These are phyloP conservation scores for Bipolaris bicolor DNA, from an alignment of 2,329 filamentous ascomycete species.

Conservation along the genomic window DNA sequence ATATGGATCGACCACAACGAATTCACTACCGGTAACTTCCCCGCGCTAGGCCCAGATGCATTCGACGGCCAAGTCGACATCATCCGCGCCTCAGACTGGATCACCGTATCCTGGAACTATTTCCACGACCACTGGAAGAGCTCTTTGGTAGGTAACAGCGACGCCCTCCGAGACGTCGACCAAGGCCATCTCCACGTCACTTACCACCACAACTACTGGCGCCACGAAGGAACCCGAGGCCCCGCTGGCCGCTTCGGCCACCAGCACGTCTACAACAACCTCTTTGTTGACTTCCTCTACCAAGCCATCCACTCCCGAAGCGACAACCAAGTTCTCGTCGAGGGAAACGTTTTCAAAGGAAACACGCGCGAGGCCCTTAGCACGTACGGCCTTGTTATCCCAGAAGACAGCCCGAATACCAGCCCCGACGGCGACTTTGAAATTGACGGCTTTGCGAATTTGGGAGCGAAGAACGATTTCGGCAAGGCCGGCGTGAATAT, in stretches of 20 bases:
- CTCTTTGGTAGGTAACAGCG: conserved; percentile 65
- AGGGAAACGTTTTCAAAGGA: conserved; percentile 56
- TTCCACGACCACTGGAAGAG: conserved; percentile 68
- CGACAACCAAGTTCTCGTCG: conserved; percentile 54
- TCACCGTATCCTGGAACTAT: conserved; percentile 62
- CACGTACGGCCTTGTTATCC: conserved; percentile 63
- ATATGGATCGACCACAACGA: conserved; percentile 71
- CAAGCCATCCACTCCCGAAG: conserved; percentile 54
- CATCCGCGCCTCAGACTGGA: conserved; percentile 66
- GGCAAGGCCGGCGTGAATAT: conserved; percentile 59
- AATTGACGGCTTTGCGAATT: conserved; percentile 61
- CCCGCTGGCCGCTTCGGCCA: conserved; percentile 71
- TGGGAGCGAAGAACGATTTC: conserved; percentile 60
- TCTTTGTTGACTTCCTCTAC: conserved; percentile 47
- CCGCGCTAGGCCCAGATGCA: conserved; percentile 65
- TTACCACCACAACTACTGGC: conserved; percentile 71
- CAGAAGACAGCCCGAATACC: conserved; percentile 61
- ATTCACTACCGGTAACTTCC: conserved; percentile 62
- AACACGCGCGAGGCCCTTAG: conserved; percentile 58
- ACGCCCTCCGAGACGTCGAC: conserved; percentile 64
- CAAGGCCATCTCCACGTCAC: conserved; percentile 67
- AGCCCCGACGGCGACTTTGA: conserved; percentile 61
- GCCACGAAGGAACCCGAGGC: conserved; percentile 66
- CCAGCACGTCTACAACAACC: conserved; percentile 65
- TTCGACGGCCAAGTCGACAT: conserved; percentile 71